Evolutionary conservation across 768 basidiomycete species (phyloP), one percentile per base, ranked within the genome.

Genomic region (Xerocomus spinulosus): DNA sequence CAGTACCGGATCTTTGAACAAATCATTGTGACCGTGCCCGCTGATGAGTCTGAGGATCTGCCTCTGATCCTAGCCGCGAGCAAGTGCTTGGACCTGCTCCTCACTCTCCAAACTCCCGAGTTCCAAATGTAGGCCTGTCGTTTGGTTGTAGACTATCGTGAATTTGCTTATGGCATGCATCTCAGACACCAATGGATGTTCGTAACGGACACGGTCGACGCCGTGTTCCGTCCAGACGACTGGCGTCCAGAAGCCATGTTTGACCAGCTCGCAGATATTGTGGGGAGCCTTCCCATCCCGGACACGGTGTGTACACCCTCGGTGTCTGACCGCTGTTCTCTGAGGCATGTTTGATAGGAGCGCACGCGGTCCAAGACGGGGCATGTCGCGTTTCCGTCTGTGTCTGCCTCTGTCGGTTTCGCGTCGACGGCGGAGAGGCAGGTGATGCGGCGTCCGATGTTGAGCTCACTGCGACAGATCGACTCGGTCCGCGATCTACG

Each of bases 101-200:
- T 98, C 10, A 85, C 89, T 3, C 70, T 99, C 21, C 94, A 98
- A 64, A 95, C 92, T 0, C 92, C 94, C 61, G 95, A 98, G 65
- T 99, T 98, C 68, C 96, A 98, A 68, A 88, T 97, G 95, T 96
- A 61, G 51, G 72, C 13, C 35, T 44, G 42, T 26, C 25, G 9
- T 13, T 49, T 14, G 29, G 12, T 50, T 10, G 30, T 5, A 28
- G 5, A 32, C 3, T 17, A 10, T 2, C 14, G 13, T 14, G 10
- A 37, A 42, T 42, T 46, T 7, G 38, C 46, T 63, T 9, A 60
- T 40, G 13, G 18, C 5, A 5, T 13, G 3, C 17, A 35, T 23
- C 42, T 17, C 55, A 90, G 87, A 63, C 89, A 98, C 65, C 93
- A 99, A 72, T 99, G 96, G 95, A 89, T 96, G 59, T 99, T 98